Base-by-base conservation (phyloP, 148 eudicot species). In the Vaccinium macrocarpon region DNA sequence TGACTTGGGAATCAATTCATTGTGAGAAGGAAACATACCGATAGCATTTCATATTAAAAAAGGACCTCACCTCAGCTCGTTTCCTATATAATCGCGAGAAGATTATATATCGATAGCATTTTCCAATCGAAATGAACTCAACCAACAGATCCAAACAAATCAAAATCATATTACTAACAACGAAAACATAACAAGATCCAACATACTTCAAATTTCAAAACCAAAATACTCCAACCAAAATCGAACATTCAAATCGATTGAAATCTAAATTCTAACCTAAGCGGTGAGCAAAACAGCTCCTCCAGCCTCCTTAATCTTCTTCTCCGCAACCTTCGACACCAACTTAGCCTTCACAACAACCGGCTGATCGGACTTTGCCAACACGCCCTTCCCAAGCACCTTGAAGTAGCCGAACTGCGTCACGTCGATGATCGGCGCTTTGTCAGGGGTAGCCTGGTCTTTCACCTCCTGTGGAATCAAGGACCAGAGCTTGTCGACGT, bases 231-330 rank as follows among this genome's bases (percentile, higher is more conserved):
- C 6, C 23, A 42, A 73, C 23, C 18, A 73, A 38, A 29, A 18
- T 3, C 13, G 2, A 35, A 16, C 12, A 6, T 6, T 14, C n/a
- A 59, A 59, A 59, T 14, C 8, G 18, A 19, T 21, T 59, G 66
- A 59, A 59, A 1, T 42, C 46, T 42, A 42, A 42, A 42, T 42
- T 42, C 18, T 82, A 71, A 86, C 81, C 84, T 80, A 90, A 76
- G 92, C 92, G n/a, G 92, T 87, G 49, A 90, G 90, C 50, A 90
- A 72, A 19, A 90, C 92, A 49, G 92, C 90, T 4, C 92, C 92
- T 23, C 92, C 92, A 35, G 89, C 90, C 50, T 88, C 89, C 88
- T 90, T 90, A 25, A 90, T 90, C 85, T 90, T 88, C 87, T 86
- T 90, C 88, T 90, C 92, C 0, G 92, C 92, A 4, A 18, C 72